A percentile compares a stretch with the other conserved stretches of the same genome.
Evolutionary conservation across 2,329 filamentous ascomycete species (phyloP).

Genomic region (Chaetomium sp.): DNA sequence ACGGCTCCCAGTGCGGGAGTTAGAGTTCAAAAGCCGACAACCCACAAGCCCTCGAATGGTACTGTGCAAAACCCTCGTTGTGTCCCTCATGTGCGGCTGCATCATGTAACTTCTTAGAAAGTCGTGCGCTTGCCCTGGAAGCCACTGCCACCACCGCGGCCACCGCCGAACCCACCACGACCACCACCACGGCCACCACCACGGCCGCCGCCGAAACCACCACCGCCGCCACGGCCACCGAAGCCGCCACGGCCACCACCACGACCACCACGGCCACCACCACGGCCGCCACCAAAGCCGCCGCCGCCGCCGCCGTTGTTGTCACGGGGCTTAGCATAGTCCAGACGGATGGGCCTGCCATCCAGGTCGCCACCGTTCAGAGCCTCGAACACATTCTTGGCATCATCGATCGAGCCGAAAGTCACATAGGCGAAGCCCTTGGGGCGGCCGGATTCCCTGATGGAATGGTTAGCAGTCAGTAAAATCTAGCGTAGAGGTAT

Average conservation of each 20-base stretch:
- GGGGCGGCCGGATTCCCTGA: constrained; percentile 73
- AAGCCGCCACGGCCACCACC: constrained; percentile 51
- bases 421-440: constrained; percentile 95
- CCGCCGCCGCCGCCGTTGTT: constrained; percentile 54
- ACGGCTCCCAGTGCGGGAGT: constrained; percentile 44
- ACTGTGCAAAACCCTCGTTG: constrained; percentile 51
- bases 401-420: constrained; percentile 80
- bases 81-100: constrained; percentile 44
- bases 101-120: constrained; percentile 41
- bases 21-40: constrained; percentile 56
- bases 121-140: constrained; percentile 80
- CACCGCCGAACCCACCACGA: constrained; percentile 50
- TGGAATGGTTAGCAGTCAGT: constrained; percentile 37
- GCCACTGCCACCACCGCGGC: constrained; percentile 51
- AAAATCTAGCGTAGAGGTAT: neutral
- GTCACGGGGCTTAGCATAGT: constrained; percentile 70
- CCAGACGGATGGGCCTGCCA: constrained; percentile 76
- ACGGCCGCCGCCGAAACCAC: constrained; percentile 48
- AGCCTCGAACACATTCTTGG: constrained; percentile 70
- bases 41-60: constrained; percentile 57
- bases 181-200: constrained; percentile 50
- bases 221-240: constrained; percentile 46
- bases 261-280: constrained; percentile 50
- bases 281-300: constrained; percentile 46
- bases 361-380: constrained; percentile 64